phyloP scores from a whole-genome alignment of 1,139 yeast genomes.

The Arxiozyma bovina region DNA sequence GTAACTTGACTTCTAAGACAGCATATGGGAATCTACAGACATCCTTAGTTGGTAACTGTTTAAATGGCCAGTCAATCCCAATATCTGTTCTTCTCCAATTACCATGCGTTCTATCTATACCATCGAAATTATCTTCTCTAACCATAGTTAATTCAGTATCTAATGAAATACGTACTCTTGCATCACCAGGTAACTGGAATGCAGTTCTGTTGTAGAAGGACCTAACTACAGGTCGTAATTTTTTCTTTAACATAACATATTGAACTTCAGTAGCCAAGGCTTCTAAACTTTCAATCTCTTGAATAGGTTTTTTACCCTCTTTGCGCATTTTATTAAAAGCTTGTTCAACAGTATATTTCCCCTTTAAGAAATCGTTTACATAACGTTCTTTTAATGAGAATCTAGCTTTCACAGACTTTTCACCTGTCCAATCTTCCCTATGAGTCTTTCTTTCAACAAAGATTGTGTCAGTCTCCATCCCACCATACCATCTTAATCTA shows the following conservation, averaged over 20 bases:
- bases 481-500: constrained; percentile 97
- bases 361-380: constrained; percentile 73
- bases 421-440: constrained; percentile 99
- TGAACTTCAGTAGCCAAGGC: constrained; percentile 88
- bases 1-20: constrained; percentile 89
- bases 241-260: constrained; percentile 74
- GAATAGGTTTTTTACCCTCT: constrained; percentile 78
- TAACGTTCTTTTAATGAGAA: constrained; percentile 86
- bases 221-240: constrained; percentile 86
- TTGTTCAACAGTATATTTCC: constrained; percentile 78
- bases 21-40: constrained; percentile 94
- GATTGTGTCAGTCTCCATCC: constrained; percentile 85
- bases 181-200: constrained; percentile 97
- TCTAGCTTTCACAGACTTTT: constrained; percentile 93
- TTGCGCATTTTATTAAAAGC: constrained; percentile 87
- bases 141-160: constrained; percentile 95
- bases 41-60: constrained; percentile 74
- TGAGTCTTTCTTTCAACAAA: constrained; percentile 97
- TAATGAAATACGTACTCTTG: constrained; percentile 93
- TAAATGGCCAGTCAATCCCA: constrained; percentile 93
- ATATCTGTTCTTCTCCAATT: constrained; percentile 99
- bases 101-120: constrained; percentile 75
- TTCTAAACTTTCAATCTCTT: constrained; percentile 88
- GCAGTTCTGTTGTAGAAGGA: constrained; percentile 97
- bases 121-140: constrained; percentile 94